Conservation (phyloP, 345 rosid species). For the Syzygium aqueum region DNA sequence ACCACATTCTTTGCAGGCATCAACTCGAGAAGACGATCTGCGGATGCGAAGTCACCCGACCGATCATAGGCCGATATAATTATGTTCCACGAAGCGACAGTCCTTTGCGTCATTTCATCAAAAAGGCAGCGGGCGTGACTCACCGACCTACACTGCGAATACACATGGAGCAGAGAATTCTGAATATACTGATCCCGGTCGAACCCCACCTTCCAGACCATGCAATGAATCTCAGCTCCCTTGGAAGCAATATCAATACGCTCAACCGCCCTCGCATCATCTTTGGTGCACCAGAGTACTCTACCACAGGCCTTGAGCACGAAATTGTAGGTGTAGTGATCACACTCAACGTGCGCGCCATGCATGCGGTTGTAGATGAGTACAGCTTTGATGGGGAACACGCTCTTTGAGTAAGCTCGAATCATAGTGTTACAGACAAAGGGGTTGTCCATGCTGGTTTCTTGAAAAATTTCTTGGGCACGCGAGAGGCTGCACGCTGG, state of each 20-base stretch:
- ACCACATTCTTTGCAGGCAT: slow-evolving; percentile 15
- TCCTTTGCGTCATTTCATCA: slow-evolving; percentile 17
- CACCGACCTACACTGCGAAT: slow-evolving; percentile 2
- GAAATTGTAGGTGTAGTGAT: slow-evolving; percentile 13
- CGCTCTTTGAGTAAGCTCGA: slow-evolving; percentile 10
- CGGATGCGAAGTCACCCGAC: slow-evolving; percentile 3
- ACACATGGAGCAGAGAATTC: slow-evolving; percentile 11
- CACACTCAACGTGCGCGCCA: slow-evolving; percentile 1
- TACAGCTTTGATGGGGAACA: slow-evolving; percentile 9
- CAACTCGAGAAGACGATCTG: slow-evolving; percentile 4
- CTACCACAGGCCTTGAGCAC: slow-evolving; percentile 16
- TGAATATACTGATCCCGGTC: slow-evolving; percentile 6
- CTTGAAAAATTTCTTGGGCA: slow-evolving; percentile 15
- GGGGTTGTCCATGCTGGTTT: slow-evolving; percentile 7
- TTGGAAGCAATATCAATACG: background rate
- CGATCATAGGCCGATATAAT: slow-evolving; percentile 16
- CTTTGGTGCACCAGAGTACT: slow-evolving; percentile 4
- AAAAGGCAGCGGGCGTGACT: slow-evolving; percentile 1
- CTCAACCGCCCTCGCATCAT: background rate
- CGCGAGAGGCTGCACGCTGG: slow-evolving; percentile 7
- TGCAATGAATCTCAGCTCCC: slow-evolving; percentile 12
- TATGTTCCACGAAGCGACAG: slow-evolving; percentile 13
- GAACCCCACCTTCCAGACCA: slow-evolving; percentile 5
- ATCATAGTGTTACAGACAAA: slow-evolving; percentile 14
- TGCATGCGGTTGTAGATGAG: slow-evolving; percentile 14